Evolutionary conservation across 441 rosid species (phyloP).

Genomic region (Pelargonium cotyledonis): DNA sequence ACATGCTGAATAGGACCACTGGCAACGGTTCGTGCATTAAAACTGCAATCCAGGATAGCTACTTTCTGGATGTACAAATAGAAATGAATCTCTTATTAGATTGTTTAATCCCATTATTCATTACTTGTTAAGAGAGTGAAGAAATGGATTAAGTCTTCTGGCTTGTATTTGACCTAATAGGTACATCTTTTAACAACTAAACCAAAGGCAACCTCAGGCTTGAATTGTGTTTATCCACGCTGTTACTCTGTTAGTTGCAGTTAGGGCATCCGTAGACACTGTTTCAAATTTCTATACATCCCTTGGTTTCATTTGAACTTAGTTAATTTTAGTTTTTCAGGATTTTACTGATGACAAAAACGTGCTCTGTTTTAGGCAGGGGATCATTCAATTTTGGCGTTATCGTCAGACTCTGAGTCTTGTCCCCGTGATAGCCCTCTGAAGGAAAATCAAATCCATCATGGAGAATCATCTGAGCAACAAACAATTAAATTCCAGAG

Average conservation of each 20-base stretch:
- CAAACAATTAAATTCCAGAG: constrained; percentile 24
- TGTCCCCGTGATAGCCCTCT: constrained; percentile 26
- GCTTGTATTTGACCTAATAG: background rate
- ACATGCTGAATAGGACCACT: background rate
- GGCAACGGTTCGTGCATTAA: background rate
- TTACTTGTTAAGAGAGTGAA: background rate
- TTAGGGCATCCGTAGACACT: background rate
- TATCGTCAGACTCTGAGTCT: constrained; percentile 78
- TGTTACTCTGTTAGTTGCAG: background rate
- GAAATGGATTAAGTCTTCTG: background rate
- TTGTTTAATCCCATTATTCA: background rate
- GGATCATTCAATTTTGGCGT: constrained; percentile 33
- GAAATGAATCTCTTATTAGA: background rate
- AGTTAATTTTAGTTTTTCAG: constrained; percentile 6
- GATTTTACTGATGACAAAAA: constrained; percentile 19
- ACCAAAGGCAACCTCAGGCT: background rate
- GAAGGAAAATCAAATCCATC: constrained; percentile 17
- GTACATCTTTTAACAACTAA: background rate
- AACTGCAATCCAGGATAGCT: background rate
- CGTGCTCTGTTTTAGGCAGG: constrained; percentile 31
- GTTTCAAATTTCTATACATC: background rate
- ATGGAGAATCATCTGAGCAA: constrained; percentile 16
- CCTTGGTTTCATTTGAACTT: background rate
- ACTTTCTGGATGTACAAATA: background rate
- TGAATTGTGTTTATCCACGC: background rate